Conservation (phyloP, 768 basidiomycete genomes). For the Boletus pseudopeckii region DNA sequence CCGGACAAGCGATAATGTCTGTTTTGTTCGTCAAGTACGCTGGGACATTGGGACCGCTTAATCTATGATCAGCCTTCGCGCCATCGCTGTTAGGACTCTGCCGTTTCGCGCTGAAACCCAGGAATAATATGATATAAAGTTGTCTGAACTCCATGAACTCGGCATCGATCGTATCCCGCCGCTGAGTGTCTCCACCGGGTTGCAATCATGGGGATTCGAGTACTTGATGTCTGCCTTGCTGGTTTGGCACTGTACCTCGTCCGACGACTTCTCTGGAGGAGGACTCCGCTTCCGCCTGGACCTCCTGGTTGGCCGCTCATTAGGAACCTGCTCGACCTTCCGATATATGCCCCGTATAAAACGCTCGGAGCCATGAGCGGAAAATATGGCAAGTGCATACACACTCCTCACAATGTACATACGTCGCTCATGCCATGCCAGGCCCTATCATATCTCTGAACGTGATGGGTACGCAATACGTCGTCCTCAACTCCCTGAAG, state of each 20-base stretch:
- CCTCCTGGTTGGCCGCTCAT: conserved; percentile 37
- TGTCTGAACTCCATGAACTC: neutral
- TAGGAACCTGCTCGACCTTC: conserved; percentile 56
- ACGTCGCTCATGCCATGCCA: conserved; percentile 10
- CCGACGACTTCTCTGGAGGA: neutral
- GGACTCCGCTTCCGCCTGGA: conserved; percentile 8
- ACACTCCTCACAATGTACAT: neutral
- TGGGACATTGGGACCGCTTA: too few relatives aligned
- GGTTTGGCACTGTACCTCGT: conserved; percentile 5
- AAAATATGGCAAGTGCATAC: conserved; percentile 41
- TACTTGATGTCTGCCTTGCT: conserved; percentile 8
- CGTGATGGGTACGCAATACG: conserved; percentile 41
- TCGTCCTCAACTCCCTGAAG: conserved; percentile 48
- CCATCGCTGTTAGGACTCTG: too few relatives aligned
- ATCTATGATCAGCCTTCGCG: too few relatives aligned
- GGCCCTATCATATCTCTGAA: conserved; percentile 6
- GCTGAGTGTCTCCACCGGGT: neutral
- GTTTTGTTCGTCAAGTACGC: too few relatives aligned
- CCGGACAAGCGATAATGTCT: too few relatives aligned
- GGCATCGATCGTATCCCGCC: neutral
- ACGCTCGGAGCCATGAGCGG: conserved; percentile 41
- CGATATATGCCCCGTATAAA: conserved; percentile 46
- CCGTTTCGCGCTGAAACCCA: too few relatives aligned
- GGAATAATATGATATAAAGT: neutral
- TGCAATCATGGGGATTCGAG: neutral